Base-by-base conservation (phyloP, 495 filamentous ascomycete genomes). In the Aspergillus avenaceus region DNA sequence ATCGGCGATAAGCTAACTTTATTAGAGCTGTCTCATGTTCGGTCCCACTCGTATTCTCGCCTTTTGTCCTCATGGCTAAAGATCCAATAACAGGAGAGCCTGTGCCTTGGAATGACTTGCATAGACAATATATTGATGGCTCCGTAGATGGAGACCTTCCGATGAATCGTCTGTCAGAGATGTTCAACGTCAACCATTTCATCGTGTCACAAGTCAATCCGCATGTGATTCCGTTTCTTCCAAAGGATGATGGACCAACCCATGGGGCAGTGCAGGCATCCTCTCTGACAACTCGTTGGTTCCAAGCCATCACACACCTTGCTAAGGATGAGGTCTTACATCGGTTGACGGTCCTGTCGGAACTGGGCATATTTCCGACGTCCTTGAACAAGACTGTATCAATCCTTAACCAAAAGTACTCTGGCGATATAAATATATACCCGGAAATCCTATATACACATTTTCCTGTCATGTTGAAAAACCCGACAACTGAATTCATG, bases 121-220 rank as follows among this genome's bases (percentile, higher is more conserved):
- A 87, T 14, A 86, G 87, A 56, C 80, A 80, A 52, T 97, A 85
- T 77, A 96, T 96, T 37, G 92, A 97, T 65, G 92, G 92, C 5
- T 95, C 90, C 0, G 88, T 97, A 4, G 91, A 97, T 56, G 90
- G 90, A 50, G 92, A 97, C 67, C 76, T 97, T 2, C 92, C 92
- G 18, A 96, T 96, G 87, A 90, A 84, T 37, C 78, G 88, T 8
- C 74, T 97, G 9, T 85, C 91, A 0, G 91, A 96, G 56, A 92
- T 96, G 87, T 96, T 96, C 70, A 96, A 96, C 60, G 91, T 96
- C 68, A 97, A 96, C 61, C 91, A 96, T 61, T 96, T 96, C 62
- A 96, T 97, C 60, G 92, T 96, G 25, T 96, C 91, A 0, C 92
- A 97, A 61, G 90, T 95, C 38, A 97, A 96, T 59, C 92, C 92